phyloP scores from a whole-genome alignment of 2,329 filamentous ascomycete genomes.

The Thelonectria discophora region DNA sequence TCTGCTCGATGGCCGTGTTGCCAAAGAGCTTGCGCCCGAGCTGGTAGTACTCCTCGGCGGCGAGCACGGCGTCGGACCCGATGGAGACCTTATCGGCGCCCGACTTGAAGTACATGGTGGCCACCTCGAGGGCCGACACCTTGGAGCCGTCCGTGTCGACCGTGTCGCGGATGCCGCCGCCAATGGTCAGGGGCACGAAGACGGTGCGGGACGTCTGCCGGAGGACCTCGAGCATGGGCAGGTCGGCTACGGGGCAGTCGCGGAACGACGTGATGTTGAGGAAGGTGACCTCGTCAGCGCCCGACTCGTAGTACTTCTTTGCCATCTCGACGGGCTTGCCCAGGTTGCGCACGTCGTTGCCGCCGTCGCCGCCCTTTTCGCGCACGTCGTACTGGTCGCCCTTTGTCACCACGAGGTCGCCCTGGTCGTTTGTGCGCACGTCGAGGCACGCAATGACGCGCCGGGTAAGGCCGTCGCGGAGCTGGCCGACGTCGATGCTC shows the following conservation, averaged over 20 bases:
- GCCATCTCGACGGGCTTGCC: slow-evolving; percentile 98
- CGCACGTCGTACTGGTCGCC: slow-evolving; percentile 99
- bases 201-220: slow-evolving; percentile 87
- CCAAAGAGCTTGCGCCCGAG: slow-evolving; percentile 75
- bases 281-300: slow-evolving; percentile 96
- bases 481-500: slow-evolving; percentile 19
- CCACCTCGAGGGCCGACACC: slow-evolving; percentile 91
- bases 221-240: slow-evolving; percentile 95
- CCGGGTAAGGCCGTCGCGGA: slow-evolving; percentile 79
- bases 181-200: slow-evolving; percentile 95
- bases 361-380: slow-evolving; percentile 75
- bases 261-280: slow-evolving; percentile 98
- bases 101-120: slow-evolving; percentile 95
- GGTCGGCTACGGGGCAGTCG: slow-evolving; percentile 89
- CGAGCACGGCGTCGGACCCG: slow-evolving; percentile 91
- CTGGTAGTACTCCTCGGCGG: slow-evolving; percentile 89
- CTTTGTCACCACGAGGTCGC: slow-evolving; percentile 96
- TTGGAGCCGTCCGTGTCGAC: slow-evolving; percentile 86
- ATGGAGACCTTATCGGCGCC: slow-evolving; percentile 98
- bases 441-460: slow-evolving; percentile 96
- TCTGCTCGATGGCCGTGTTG: slow-evolving; percentile 92
- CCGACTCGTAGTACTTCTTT: slow-evolving; percentile 92
- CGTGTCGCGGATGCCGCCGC: slow-evolving; percentile 93
- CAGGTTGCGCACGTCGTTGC: slow-evolving; percentile 86
- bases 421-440: slow-evolving; percentile 91